A percentile compares a stretch with the other conserved stretches of the same genome.
Conservation (phyloP, 2,329 filamentous ascomycete genomes). For the Colletotrichum tropicicola region DNA sequence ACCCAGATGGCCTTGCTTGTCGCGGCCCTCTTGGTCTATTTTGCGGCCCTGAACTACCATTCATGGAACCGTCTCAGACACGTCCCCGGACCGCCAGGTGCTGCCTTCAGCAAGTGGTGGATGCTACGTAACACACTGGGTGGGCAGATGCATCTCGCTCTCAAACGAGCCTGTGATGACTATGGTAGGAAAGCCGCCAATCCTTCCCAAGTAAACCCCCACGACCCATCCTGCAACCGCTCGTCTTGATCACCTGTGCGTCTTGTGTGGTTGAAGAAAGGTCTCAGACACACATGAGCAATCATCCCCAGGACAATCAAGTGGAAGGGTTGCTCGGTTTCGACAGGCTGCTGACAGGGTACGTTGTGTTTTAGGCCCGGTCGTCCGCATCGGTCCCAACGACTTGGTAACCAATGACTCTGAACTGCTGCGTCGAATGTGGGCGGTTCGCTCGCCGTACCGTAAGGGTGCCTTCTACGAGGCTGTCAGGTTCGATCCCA, state of each 20-base stretch:
- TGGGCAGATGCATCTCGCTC: constrained; percentile 33
- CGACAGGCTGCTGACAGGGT: constrained; percentile 30
- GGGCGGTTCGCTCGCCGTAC: constrained; percentile 42
- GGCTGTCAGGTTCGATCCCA: constrained; percentile 42
- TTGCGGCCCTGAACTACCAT: constrained; percentile 26
- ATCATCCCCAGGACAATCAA: constrained; percentile 1
- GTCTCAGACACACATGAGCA: constrained; percentile 32
- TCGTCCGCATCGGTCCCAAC: constrained; percentile 46
- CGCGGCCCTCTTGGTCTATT: constrained; percentile 17
- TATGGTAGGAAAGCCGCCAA: constrained; percentile 21
- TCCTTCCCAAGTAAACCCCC: not conserved
- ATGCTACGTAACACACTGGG: constrained; percentile 37
- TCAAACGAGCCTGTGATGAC: constrained; percentile 32
- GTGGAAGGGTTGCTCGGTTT: not conserved
- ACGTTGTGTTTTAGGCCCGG: constrained; percentile 36
- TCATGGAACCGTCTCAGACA: constrained; percentile 44
- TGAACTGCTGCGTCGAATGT: constrained; percentile 44
- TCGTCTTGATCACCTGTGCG: not conserved
- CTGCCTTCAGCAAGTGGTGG: constrained; percentile 43
- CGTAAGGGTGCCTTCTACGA: constrained; percentile 47
- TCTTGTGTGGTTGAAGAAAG: not conserved
- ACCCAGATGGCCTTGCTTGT: constrained; percentile 3
- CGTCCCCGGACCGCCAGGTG: constrained; percentile 44
- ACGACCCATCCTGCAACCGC: not conserved
- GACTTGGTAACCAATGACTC: constrained; percentile 45